Base-by-base conservation (phyloP, 192 early-diverging fungal genomes). In the Coemansia sp. region DNA sequence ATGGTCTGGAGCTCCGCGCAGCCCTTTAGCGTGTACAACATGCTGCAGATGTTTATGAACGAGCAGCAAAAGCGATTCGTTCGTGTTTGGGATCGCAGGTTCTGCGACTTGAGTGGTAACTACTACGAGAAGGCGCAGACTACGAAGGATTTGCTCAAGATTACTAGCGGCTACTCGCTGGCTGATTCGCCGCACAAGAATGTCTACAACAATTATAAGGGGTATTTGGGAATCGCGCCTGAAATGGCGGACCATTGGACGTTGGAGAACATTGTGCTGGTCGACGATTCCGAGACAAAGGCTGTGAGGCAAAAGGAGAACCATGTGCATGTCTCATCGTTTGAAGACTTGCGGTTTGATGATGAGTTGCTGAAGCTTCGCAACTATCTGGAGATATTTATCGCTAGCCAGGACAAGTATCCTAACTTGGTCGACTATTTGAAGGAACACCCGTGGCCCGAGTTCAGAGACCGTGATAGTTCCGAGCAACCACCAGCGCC, bases 1-100 rank as follows among this genome's bases (percentile, higher is more conserved):
- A 89, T 91, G 87, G 71, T 93, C 5, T 93, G 91, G 91, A 89
- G 88, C 59, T 89, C 89, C 7, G 89, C 91, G 0, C 81, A 85
- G 19, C 78, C 77, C 2, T 22, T 36, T 0, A 91, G 80, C 42
- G 87, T 93, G 1, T 17, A 74, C 5, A 79, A 67, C 12, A 91
- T 91, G 89, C 42, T 89, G n/a, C 38, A 59, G 5, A 20, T 41
- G 10, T 22, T 75, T 39, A 85, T 91, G 71, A 70, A 61, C 1
- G 61, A 69, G 1, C 31, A 84, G 22, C 40, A 67, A 2, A 63
- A 71, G 11, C 22, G 64, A n/a, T 80, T 85, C 20, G 70, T 83
- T 15, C 74, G 85, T 19, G 76, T 87, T n/a, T 92, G 91, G 91
- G 83, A 79, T 34, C 84, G 91, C 15, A 65, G 81, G 17, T 79